Percentiles rank a stretch among this genome's conserved stretches.
Evolutionary conservation across 2,329 filamentous ascomycete genomes (phyloP).

Genomic region (Dothistroma septosporum): DNA sequence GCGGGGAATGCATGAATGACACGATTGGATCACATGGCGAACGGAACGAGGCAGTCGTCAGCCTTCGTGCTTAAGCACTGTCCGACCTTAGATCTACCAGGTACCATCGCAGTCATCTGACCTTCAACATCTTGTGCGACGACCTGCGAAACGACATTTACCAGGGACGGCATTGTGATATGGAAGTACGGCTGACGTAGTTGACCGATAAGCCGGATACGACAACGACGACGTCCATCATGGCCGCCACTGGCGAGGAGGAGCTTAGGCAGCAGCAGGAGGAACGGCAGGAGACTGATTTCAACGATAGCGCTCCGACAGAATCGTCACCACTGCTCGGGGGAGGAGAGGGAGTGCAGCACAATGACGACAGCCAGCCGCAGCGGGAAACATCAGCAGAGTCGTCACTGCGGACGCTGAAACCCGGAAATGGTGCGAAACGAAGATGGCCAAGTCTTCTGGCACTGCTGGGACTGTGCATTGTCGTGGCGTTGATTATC

Average conservation of each 20-base stretch:
- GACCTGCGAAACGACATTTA: neutral
- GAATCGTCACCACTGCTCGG: conserved; percentile 17
- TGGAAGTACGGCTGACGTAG: conserved; percentile 4
- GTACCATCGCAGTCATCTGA: neutral
- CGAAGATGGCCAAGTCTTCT: conserved; percentile 72
- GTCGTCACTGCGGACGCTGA: conserved; percentile 16
- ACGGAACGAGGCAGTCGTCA: neutral
- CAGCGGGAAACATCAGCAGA: conserved; percentile 23
- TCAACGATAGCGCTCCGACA: conserved; percentile 9
- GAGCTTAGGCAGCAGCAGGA: conserved; percentile 10
- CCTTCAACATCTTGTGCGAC: neutral
- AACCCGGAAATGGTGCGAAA: conserved; percentile 36
- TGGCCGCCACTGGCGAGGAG: conserved; percentile 10
- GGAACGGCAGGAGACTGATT: conserved; percentile 6
- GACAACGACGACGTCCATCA: conserved; percentile 4
- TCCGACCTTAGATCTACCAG: too few species aligned
- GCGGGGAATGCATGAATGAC: neutral
- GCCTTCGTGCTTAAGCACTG: too few species aligned
- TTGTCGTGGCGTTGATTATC: conserved; percentile 64
- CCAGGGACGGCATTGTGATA: neutral
- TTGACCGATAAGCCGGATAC: conserved; percentile 9
- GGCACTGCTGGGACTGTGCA: conserved; percentile 63
- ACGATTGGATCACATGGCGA: neutral
- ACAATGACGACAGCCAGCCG: conserved; percentile 23
- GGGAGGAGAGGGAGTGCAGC: conserved; percentile 7